phyloP scores from a whole-genome alignment of 1,139 yeast species.

The Taiozyma sp. region DNA sequence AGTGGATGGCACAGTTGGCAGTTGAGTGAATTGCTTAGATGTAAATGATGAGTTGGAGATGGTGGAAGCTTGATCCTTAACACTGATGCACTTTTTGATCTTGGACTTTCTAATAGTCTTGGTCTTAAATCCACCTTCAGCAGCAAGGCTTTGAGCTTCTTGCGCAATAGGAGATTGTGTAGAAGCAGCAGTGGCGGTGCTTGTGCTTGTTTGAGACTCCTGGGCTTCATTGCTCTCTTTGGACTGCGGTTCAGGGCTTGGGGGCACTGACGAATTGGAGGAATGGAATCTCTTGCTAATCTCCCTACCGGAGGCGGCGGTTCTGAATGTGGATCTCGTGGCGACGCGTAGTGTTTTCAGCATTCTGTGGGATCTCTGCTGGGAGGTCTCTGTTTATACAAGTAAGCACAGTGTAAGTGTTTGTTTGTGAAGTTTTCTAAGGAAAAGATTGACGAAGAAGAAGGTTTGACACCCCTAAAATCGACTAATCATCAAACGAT shows the following conservation, averaged over 20 bases:
- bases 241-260: constrained; percentile 6
- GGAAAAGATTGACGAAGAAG: too few relatives aligned
- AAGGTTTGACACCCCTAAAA: constrained; percentile 2
- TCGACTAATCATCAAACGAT: constrained; percentile 2
- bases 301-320: not conserved
- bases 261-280: not conserved
- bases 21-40: constrained; percentile 3
- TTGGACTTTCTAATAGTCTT: not conserved
- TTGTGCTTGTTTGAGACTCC: not conserved
- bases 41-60: constrained; percentile 3
- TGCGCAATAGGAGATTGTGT: not conserved
- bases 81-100: constrained; percentile 6
- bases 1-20: constrained; percentile 22
- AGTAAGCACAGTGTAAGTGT: too few relatives aligned
- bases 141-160: not conserved
- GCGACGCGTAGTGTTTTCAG: not conserved
- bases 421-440: too few relatives aligned
- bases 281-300: constrained; percentile 15
- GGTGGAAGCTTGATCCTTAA: constrained; percentile 2
- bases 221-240: constrained; percentile 9
- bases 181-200: not conserved
- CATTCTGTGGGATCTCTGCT: not conserved
- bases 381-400: not conserved
- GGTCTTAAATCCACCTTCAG: not conserved
- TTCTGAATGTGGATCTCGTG: not conserved